Evolutionary conservation across 2,329 filamentous ascomycete species (phyloP), one percentile per base, ranked within the genome.

Genomic region (Verruconis gallopava): DNA sequence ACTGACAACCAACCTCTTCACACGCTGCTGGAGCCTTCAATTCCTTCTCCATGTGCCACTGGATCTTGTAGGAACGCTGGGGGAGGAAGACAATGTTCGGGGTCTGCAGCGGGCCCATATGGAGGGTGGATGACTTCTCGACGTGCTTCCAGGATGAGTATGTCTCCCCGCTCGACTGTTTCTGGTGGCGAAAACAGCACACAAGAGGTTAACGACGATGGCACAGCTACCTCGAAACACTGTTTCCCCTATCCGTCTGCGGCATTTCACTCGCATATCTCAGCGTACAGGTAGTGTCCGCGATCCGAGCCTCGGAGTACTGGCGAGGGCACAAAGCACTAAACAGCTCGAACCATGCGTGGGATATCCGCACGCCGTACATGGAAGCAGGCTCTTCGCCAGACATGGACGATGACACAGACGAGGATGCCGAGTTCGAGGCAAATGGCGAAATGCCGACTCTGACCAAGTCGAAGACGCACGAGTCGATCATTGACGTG

Each of bases 191-290:
- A 41, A n/a, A 14, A 19, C 18, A 17, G 37, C 20, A 11, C 15
- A 43, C 44, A 12, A 30, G 9, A 6, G 12, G 33, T 42, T 39
- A 48, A 40, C 40, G 14, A 25, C 9, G 11, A 14, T 6, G 17
- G 20, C 28, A 46, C 57, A 89, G 84, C 60, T 88, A 83, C 59
- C 73, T 93, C 42, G 79, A 84, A 61, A 76, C 84, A 46, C 67
- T 93, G 37, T 70, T 96, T 42, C 91, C 91, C 42, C 66, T 91
- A 46, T 64, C 79, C 47, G 69, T 81, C 44, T 75, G 86, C 59
- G 71, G 64, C 48, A 51, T 81, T 19, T 96, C 91, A 4, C 58
- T 88, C 49, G 57, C 82, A 40, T 69, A 77, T 50, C 72, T 94
- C 44, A 51, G 71, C 15, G 56, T 71, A 51, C 75, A 79, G 54